phyloP scores from a whole-genome alignment of 192 early-diverging fungal genomes.

The Podila clonocystis region DNA sequence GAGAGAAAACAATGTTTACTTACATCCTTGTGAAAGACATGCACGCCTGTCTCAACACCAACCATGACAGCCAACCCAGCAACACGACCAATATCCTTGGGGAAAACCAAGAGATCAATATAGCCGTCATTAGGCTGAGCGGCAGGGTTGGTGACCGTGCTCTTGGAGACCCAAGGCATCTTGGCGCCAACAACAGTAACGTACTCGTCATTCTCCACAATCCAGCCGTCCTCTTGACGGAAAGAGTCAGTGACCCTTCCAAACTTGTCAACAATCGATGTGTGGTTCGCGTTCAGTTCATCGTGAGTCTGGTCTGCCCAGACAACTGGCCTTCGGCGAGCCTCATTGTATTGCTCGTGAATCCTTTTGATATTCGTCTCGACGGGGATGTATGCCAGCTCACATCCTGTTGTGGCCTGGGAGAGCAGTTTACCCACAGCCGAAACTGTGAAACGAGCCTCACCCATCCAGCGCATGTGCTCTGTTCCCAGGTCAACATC shows the following conservation, averaged over 20 bases:
- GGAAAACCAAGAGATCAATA: constrained; percentile 57
- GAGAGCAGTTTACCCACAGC: constrained; percentile 56
- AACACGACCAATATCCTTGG: constrained; percentile 32
- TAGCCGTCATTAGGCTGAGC: constrained; percentile 64
- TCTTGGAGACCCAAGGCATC: constrained; percentile 58
- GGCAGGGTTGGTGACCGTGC: constrained; percentile 56
- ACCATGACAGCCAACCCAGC: constrained; percentile 50
- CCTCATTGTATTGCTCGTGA: constrained; percentile 35
- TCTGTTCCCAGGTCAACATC: constrained; percentile 67
- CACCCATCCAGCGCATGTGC: constrained; percentile 67
- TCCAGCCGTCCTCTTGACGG: constrained; percentile 55
- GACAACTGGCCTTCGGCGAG: constrained; percentile 18
- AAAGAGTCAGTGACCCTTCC: constrained; percentile 36
- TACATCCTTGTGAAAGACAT: constrained; percentile 59
- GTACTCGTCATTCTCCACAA: constrained; percentile 52
- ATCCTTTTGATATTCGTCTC: constrained; percentile 55
- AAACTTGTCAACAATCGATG: constrained; percentile 37
- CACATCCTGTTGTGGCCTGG: constrained; percentile 47
- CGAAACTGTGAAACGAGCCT: constrained; percentile 53
- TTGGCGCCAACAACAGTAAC: constrained; percentile 58
- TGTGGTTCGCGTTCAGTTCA: constrained; percentile 23
- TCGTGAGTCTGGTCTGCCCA: constrained; percentile 38
- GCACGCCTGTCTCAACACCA: constrained; percentile 56
- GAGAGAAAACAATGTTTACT: constrained; percentile 1
- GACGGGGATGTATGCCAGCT: constrained; percentile 54